Conservation (phyloP, 176 grass and related monocot species). For the Pontederia paniculata region DNA sequence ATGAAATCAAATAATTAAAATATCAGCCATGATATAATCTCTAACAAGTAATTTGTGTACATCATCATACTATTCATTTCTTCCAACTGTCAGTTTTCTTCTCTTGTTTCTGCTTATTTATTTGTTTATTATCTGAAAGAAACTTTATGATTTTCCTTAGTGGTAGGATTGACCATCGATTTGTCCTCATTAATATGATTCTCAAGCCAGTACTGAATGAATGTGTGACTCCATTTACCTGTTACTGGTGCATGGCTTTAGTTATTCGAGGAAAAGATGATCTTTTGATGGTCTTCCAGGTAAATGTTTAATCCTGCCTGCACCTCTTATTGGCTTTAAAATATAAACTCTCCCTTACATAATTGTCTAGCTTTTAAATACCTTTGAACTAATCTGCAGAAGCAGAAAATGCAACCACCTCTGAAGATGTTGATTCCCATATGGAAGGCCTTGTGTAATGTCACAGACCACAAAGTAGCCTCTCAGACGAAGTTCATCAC, state of each 20-base stretch:
- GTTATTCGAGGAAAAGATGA: conserved; percentile 40
- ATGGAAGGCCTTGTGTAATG: conserved; percentile 37
- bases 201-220: conserved; percentile 55
- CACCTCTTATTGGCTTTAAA: background rate
- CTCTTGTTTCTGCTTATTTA: background rate
- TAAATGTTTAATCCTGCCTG: conserved; percentile 16
- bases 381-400: conserved; percentile 29
- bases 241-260: conserved; percentile 62
- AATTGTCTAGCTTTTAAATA: background rate
- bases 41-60: background rate
- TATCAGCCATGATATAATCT: background rate
- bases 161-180: background rate
- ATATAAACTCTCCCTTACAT: background rate
- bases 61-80: background rate
- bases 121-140: background rate
- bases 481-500: too few species aligned
- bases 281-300: conserved; percentile 45
- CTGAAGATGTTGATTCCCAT: conserved; percentile 53
- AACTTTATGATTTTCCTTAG: background rate
- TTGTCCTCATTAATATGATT: conserved; percentile 35
- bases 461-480: too few species aligned
- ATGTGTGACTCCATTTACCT: conserved; percentile 47
- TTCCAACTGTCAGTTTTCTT: background rate
- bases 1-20: background rate
- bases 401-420: conserved; percentile 41